These are phyloP conservation scores for Calocybe gangraenosa DNA, from an alignment of 768 basidiomycete genomes.

Conservation along the genomic window DNA sequence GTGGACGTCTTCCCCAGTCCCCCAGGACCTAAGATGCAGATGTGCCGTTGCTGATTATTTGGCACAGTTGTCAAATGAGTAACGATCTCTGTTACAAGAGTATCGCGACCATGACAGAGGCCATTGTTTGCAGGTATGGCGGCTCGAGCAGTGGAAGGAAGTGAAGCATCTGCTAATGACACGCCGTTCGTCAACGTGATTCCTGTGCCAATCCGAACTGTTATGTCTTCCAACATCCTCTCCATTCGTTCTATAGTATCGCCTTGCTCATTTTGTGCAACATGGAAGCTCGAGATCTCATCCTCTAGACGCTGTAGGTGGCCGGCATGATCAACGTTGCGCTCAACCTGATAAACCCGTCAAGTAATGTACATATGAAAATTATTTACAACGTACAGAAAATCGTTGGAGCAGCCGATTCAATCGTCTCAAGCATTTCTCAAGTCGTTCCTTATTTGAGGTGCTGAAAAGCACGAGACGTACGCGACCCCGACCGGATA, in stretches of 20 bases:
- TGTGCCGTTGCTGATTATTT: conserved; percentile 9
- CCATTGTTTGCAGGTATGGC: conserved; percentile 11
- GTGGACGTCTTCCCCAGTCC: conserved; percentile 31
- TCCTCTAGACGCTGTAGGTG: conserved; percentile 1
- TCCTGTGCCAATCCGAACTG: neutral
- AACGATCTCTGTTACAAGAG: conserved; percentile 14
- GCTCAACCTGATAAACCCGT: neutral
- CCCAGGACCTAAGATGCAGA: conserved; percentile 26
- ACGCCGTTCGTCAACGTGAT: neutral
- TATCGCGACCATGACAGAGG: conserved; percentile 19
- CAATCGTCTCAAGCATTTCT: conserved; percentile 1
- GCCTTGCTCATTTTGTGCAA: conserved; percentile 1
- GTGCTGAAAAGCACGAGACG: conserved; percentile 1
- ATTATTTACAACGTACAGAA: too few relatives aligned
- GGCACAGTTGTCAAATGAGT: neutral
- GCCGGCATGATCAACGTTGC: conserved; percentile 1
- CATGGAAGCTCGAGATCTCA: conserved; percentile 5
- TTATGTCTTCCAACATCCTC: neutral
- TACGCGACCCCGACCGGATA: neutral
- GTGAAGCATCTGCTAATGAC: neutral
- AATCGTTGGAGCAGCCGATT: too few relatives aligned
- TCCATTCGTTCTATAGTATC: neutral
- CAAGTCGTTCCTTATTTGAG: neutral
- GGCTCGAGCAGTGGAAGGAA: neutral
- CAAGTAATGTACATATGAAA: too few relatives aligned